These are phyloP conservation scores for Saccharomycopsis microspora DNA, from an alignment of 805 yeast species.

Conservation along the genomic window DNA sequence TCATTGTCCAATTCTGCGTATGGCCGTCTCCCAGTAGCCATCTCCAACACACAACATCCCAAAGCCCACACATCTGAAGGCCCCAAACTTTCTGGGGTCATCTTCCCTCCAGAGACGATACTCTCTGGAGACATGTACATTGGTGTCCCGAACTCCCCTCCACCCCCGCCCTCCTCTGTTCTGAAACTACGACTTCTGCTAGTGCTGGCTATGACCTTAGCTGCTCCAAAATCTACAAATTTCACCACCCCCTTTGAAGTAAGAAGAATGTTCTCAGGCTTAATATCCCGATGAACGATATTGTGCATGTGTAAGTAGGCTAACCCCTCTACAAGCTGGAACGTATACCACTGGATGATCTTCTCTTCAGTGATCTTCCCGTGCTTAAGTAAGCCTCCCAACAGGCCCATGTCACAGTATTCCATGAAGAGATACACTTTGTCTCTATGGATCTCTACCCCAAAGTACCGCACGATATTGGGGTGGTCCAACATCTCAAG, in stretches of 20 bases:
- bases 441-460: slow-evolving; percentile 95
- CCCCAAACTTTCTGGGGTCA: slow-evolving; percentile 27
- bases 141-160: slow-evolving; percentile 68
- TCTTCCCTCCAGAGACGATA: slow-evolving; percentile 54
- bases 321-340: slow-evolving; percentile 90
- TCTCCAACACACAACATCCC: slow-evolving; percentile 91
- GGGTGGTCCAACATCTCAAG: slow-evolving; percentile 93
- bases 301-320: slow-evolving; percentile 92
- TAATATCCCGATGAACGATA: slow-evolving; percentile 92
- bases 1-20: slow-evolving; percentile 96
- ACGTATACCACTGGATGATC: slow-evolving; percentile 79
- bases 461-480: slow-evolving; percentile 90
- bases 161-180: background rate
- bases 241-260: slow-evolving; percentile 30
- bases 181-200: slow-evolving; percentile 8
- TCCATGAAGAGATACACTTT: slow-evolving; percentile 95
- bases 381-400: slow-evolving; percentile 74
- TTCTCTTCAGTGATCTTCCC: slow-evolving; percentile 94
- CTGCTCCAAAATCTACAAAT: slow-evolving; percentile 97
- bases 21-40: slow-evolving; percentile 94
- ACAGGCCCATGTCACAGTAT: slow-evolving; percentile 90
- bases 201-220: slow-evolving; percentile 44
- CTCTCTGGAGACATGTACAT: slow-evolving; percentile 99
- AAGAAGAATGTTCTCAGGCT: slow-evolving; percentile 63
- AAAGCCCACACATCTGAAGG: slow-evolving; percentile 85